phyloP scores from a whole-genome alignment of 2,329 filamentous ascomycete genomes.

The Thermomyces lanuginosus region DNA sequence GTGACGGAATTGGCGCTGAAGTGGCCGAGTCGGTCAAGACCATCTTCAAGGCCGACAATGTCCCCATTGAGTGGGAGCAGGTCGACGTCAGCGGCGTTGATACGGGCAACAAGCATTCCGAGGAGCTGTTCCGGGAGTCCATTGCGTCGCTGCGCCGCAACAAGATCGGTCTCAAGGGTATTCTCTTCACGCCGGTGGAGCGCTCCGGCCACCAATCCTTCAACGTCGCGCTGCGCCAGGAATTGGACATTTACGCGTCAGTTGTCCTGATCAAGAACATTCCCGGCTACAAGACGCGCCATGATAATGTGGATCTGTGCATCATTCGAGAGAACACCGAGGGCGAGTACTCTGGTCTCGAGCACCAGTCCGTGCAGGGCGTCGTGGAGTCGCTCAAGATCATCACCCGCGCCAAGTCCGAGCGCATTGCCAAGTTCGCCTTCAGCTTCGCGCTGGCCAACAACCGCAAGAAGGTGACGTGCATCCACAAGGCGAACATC shows the following conservation, averaged over 20 bases:
- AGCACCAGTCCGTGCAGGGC: constrained; percentile 92
- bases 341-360: constrained; percentile 96
- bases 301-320: constrained; percentile 93
- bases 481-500: constrained; percentile 99
- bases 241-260: constrained; percentile 98
- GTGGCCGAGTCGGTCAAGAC: constrained; percentile 97
- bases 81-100: constrained; percentile 87
- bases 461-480: constrained; percentile 97
- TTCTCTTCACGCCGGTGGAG: constrained; percentile 92
- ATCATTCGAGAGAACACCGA: constrained; percentile 99
- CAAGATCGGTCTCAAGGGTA: constrained; percentile 98
- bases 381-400: constrained; percentile 99
- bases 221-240: constrained; percentile 98
- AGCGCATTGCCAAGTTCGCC: constrained; percentile 97
- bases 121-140: constrained; percentile 89
- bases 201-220: constrained; percentile 96
- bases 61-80: constrained; percentile 97
- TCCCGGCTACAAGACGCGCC: constrained; percentile 90
- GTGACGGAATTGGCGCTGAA: constrained; percentile 94
- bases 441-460: constrained; percentile 97
- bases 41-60: constrained; percentile 98
- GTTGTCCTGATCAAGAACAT: constrained; percentile 99
- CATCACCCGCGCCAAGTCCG: constrained; percentile 96
- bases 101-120: constrained; percentile 68
- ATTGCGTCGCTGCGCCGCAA: constrained; percentile 93